A percentile compares a stretch with the other conserved stretches of the same genome.
phyloP scores from a whole-genome alignment of 2,329 filamentous ascomycete species.

The Didymella lethalis region DNA sequence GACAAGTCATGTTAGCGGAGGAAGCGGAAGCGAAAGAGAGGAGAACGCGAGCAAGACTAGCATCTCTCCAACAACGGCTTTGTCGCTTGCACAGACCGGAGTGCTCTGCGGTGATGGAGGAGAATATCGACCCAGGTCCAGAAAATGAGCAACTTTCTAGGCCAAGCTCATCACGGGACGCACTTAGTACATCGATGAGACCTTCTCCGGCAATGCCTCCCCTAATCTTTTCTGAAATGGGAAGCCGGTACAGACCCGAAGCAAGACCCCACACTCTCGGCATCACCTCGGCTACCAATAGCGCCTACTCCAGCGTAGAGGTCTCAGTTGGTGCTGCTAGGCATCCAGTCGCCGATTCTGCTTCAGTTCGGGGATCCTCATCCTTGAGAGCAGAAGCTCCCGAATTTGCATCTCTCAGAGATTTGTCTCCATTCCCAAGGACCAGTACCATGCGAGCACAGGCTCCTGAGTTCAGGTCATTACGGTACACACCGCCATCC shows the following conservation, averaged over 20 bases:
- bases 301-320: no score
- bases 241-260: background rate
- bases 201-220: background rate
- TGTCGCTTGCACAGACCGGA: background rate
- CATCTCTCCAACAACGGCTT: background rate
- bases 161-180: background rate
- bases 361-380: background rate
- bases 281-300: background rate
- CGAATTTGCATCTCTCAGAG: background rate
- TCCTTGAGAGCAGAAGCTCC: background rate
- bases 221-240: background rate
- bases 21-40: background rate
- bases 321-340: background rate
- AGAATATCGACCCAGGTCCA: background rate
- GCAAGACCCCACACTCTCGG: background rate
- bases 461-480: slow-evolving; percentile 9
- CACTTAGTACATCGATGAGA: background rate
- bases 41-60: background rate
- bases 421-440: background rate
- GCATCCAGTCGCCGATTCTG: background rate
- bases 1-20: background rate
- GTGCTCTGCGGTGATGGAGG: background rate
- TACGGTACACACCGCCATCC: slow-evolving; percentile 1
- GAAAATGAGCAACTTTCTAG: background rate
- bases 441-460: background rate